Conservation (phyloP, 2,329 filamentous ascomycete species). For the Colletotrichum limetticola region DNA sequence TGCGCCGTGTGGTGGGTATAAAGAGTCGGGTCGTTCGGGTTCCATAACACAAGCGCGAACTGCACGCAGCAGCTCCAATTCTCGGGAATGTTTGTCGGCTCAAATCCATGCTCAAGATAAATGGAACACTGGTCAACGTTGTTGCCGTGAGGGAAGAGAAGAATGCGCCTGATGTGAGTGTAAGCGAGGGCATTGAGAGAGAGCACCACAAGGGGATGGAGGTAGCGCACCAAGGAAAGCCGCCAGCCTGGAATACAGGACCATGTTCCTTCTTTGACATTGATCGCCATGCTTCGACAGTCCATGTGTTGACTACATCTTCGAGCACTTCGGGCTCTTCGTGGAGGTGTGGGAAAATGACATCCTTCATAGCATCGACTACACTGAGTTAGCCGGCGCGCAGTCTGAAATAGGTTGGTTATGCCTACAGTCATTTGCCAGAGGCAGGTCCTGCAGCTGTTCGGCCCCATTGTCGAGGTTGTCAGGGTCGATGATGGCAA, state of each 20-base stretch:
- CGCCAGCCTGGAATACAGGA: slow-evolving; percentile 86
- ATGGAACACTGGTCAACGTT: slow-evolving; percentile 94
- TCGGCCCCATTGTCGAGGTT: slow-evolving; percentile 60
- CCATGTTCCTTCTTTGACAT: slow-evolving; percentile 86
- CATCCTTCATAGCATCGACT: slow-evolving; percentile 88
- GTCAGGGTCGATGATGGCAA: slow-evolving; percentile 67
- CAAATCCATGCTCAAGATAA: slow-evolving; percentile 95
- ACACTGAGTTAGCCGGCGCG: slow-evolving; percentile 40
- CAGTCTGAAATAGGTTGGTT: background rate
- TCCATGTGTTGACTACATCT: slow-evolving; percentile 85
- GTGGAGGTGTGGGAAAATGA: slow-evolving; percentile 76
- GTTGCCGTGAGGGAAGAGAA: slow-evolving; percentile 96
- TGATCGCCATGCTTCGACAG: slow-evolving; percentile 83
- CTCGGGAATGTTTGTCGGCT: slow-evolving; percentile 76
- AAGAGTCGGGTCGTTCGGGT: slow-evolving; percentile 89
- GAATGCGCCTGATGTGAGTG: slow-evolving; percentile 74
- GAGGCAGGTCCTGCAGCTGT: slow-evolving; percentile 57
- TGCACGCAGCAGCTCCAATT: slow-evolving; percentile 98
- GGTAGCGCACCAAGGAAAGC: slow-evolving; percentile 81
- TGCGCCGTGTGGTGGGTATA: slow-evolving; percentile 86
- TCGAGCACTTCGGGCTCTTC: slow-evolving; percentile 84
- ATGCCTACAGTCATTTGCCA: slow-evolving; percentile 65
- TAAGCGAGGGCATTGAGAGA: slow-evolving; percentile 33
- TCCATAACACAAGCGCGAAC: slow-evolving; percentile 94
- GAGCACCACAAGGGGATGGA: background rate